phyloP scores from a whole-genome alignment of 768 basidiomycete genomes.

The Termitomyces heimii region DNA sequence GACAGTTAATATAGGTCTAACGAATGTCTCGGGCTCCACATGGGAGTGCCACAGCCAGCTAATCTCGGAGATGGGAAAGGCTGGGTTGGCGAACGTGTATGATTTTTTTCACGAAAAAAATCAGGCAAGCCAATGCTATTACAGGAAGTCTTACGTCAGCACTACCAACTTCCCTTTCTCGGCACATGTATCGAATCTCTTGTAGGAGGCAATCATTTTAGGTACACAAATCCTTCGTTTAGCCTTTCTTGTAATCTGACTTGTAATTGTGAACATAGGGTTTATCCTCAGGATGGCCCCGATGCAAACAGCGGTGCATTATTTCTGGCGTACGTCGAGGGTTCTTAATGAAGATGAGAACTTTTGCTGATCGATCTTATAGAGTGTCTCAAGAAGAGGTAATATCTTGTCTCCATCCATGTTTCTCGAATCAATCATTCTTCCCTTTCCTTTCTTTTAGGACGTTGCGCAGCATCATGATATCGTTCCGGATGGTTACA shows the following conservation, averaged over 20 bases:
- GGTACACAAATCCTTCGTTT: conserved; percentile 28
- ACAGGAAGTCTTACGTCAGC: conserved; percentile 63
- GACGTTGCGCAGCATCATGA: conserved; percentile 13
- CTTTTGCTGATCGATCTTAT: neutral
- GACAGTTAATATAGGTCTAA: conserved; percentile 24
- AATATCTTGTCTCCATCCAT: neutral
- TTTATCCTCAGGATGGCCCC: conserved; percentile 17
- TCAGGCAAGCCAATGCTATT: conserved; percentile 15
- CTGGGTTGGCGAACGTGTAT: conserved; percentile 31
- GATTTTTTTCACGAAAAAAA: neutral
- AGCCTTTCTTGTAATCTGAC: neutral
- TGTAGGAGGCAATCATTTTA: conserved; percentile 63
- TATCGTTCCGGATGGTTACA: conserved; percentile 18
- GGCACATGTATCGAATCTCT: conserved; percentile 70
- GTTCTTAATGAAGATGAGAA: neutral
- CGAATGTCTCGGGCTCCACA: conserved; percentile 64
- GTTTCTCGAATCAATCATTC: neutral
- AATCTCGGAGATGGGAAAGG: conserved; percentile 70
- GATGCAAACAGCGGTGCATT: conserved; percentile 17
- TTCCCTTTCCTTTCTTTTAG: neutral
- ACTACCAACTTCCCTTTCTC: conserved; percentile 57
- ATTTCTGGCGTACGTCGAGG: conserved; percentile 14
- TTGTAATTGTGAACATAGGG: conserved; percentile 1
- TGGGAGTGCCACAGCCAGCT: conserved; percentile 49
- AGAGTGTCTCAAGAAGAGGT: conserved; percentile 9